Evolutionary conservation across 83 land plant genomes (phyloP), one percentile per base, ranked within the genome.

Genomic region (Diphasiastrum complanatum): DNA sequence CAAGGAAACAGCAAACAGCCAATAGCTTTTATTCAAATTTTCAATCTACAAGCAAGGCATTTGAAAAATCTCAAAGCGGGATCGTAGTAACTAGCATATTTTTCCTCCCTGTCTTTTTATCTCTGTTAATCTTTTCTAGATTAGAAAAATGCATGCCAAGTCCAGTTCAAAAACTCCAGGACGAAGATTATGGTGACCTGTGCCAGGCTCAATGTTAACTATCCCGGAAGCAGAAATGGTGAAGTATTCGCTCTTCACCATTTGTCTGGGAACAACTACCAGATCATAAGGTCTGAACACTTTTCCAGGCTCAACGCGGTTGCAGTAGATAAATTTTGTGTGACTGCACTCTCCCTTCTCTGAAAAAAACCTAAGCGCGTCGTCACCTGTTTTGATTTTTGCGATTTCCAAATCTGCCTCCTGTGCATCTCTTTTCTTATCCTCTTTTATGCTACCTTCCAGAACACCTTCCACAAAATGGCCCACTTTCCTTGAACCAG

Each of bases 321-420:
- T 75, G 65, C 78, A 75, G 56, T 75, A 75, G 46, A 75, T 45
- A 45, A 75, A 48, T 27, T 69, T 63, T 0, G 60, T 74, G n/a
- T 59, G 63, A 33, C 51, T 40, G 19, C 37, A 19, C 2, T 46
- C 66, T 45, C 57, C 74, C 25, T 35, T 18, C 61, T 69, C 73
- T 30, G 73, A 28, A 56, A 75, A 58, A 47, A 70, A 75, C 16
- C 32, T 16, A 5, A 75, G 31, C 1, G 78, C 78, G 22, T 69
- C 68, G 29, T 75, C 74, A n/a, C 78, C 78, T 20, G 65, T 63
- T 10, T 38, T 53, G 5, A 75, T 47, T 31, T 68, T 25, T 23
- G 56, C 62, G 10, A 75, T 43, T 23, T 47, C 27, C 40, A 68
- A 40, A 62, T 70, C 73, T 5, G 5, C 51, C 27, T 34, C 14